Base-by-base conservation (phyloP, 371 early-diverging fungal species). In the Furculomyces boomerangus region DNA sequence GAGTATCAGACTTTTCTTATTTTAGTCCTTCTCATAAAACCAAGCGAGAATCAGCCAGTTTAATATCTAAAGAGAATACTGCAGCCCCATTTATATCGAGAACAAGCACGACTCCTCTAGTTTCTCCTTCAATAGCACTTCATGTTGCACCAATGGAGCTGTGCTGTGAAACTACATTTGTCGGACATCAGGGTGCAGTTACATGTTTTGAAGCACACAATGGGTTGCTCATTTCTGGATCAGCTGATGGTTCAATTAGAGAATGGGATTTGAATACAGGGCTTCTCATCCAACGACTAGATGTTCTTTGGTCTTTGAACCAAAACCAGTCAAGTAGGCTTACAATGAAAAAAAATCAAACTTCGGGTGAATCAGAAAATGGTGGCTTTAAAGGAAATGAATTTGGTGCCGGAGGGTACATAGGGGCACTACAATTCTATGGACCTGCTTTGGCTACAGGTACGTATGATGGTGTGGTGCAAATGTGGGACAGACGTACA, bases 251-350 rank as follows among this genome's bases (percentile, higher is more conserved):
- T 58, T 86, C 91, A 2, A 81, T 91, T 60, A 77, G 80, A 39
- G 81, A 88, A 49, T 97, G 93, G 93, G 90, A 90, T 65, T 51
- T 88, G 58, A 72, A 74, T 45, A 90, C 79, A 31, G 89, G 84
- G 30, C 67, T 73, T 54, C 74, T 75, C 64, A 73, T 80, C 10
- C 64, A 73, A 37, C 74, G 78, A 0, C 64, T 87, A 59, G 83
- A 83, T 57, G 64, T 83, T 3, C 59, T 76, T 53, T 86, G 85
- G 86, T 77, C 79, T 0, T 75, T 73, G 60, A 63, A n/a, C 31
- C 30, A 30, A 24, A 44, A 40, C 32, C 13, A 5, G 5, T n/a
- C 53, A 62, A n/a, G 13, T 8, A 24, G 10, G 41, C 44, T 37
- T 24, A 18, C 53, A 10, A 3, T 18, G 8, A 8, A 5, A 37